These are phyloP conservation scores for Apiospora phragmitis DNA, from an alignment of 2,329 filamentous ascomycete species.

Conservation along the genomic window DNA sequence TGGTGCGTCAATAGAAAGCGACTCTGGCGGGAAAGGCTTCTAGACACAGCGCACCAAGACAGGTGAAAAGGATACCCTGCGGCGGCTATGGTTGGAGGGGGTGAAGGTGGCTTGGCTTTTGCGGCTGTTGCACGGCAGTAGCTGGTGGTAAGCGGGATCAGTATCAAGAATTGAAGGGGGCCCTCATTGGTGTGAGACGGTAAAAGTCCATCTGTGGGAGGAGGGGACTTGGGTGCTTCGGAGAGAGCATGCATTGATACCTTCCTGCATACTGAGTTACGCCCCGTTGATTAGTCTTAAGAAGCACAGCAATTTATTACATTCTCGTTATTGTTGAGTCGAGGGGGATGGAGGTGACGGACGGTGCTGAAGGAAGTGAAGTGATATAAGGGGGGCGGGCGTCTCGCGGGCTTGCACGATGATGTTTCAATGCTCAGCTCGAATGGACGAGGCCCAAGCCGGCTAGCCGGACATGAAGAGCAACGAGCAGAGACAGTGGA, in stretches of 20 bases:
- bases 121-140: not conserved
- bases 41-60: not conserved
- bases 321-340: not conserved
- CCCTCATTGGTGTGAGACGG: not conserved
- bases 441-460: not conserved
- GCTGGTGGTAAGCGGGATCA: not conserved
- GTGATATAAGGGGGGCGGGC: not conserved
- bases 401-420: not conserved
- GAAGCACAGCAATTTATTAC: not conserved
- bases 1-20: not conserved
- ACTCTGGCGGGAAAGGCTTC: not conserved
- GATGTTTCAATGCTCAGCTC: constrained; percentile 2
- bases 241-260: not conserved
- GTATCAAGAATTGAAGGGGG: not conserved
- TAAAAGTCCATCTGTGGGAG: not conserved
- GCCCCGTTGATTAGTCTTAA: not conserved
- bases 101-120: not conserved
- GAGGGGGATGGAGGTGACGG: not conserved
- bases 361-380: not conserved
- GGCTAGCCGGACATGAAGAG: constrained; percentile 5
- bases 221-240: no score
- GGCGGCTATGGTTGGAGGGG: not conserved
- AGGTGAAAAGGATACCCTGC: not conserved
- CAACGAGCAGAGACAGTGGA: not conserved
- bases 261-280: not conserved